A percentile compares a stretch with the other conserved stretches of the same genome.
phyloP scores from a whole-genome alignment of 2,329 filamentous ascomycete species.

The Verticillium dahliae region DNA sequence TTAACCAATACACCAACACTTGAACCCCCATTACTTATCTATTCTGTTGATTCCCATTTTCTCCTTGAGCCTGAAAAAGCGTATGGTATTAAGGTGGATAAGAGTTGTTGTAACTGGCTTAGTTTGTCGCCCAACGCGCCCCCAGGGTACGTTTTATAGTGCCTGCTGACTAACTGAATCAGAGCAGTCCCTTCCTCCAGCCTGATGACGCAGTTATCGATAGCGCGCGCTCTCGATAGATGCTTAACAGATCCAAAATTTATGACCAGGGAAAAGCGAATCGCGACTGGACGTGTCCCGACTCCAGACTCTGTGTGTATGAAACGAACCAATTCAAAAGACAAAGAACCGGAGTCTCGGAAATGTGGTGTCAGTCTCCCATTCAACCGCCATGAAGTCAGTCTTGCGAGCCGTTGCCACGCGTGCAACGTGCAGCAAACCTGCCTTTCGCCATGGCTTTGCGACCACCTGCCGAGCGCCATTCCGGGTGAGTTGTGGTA shows the following conservation, averaged over 20 bases:
- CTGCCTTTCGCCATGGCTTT: constrained; percentile 8
- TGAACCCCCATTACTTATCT: too few species aligned
- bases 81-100: too few species aligned
- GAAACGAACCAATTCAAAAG: neutral
- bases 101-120: too few species aligned
- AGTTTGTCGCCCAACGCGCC: too few species aligned
- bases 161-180: too few species aligned
- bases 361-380: constrained; percentile 3
- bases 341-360: neutral
- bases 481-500: constrained; percentile 4
- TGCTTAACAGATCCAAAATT: constrained; percentile 11
- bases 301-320: constrained; percentile 1
- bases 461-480: constrained; percentile 5
- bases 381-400: constrained; percentile 9
- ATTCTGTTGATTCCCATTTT: too few species aligned
- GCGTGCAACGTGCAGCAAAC: constrained; percentile 3
- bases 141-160: too few species aligned
- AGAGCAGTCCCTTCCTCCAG: neutral
- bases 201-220: neutral
- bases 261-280: neutral
- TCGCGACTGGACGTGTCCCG: neutral
- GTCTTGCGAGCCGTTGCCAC: constrained; percentile 4
- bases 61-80: too few species aligned
- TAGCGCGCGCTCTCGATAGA: constrained; percentile 1
- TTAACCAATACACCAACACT: too few species aligned